These are phyloP conservation scores for Helotiales sp. DNA, from an alignment of 2,329 filamentous ascomycete genomes.

Conservation along the genomic window DNA sequence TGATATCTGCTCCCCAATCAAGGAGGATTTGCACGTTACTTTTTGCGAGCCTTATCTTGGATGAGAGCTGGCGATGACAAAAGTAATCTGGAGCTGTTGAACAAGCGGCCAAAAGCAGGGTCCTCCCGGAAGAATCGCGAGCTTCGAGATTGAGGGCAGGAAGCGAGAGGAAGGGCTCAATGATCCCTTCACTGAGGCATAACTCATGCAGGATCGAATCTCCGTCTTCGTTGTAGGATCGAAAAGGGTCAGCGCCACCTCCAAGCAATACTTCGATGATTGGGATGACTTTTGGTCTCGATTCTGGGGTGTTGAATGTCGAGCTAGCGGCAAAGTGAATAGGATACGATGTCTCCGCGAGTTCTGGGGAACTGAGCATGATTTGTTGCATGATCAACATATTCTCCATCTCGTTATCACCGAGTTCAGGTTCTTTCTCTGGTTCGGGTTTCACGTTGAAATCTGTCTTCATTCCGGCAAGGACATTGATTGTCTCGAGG, in stretches of 20 bases:
- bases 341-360: background rate
- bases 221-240: background rate
- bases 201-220: background rate
- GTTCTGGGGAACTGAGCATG: background rate
- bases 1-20: background rate
- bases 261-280: background rate
- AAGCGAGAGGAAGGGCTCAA: background rate
- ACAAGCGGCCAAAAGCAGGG: background rate
- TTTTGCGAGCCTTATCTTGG: background rate
- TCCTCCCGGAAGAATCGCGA: background rate
- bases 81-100: background rate
- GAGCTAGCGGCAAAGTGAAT: background rate
- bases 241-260: background rate
- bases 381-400: background rate
- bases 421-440: background rate
- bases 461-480: conserved; percentile 17
- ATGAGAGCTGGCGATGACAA: too few relatives aligned
- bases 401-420: background rate
- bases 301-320: background rate
- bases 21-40: background rate
- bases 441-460: conserved; percentile 4
- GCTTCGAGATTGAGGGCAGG: background rate
- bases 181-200: background rate
- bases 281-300: background rate
- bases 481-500: conserved; percentile 12